Base-by-base conservation (phyloP, 345 rosid genomes). In the Mercurialis annua region DNA sequence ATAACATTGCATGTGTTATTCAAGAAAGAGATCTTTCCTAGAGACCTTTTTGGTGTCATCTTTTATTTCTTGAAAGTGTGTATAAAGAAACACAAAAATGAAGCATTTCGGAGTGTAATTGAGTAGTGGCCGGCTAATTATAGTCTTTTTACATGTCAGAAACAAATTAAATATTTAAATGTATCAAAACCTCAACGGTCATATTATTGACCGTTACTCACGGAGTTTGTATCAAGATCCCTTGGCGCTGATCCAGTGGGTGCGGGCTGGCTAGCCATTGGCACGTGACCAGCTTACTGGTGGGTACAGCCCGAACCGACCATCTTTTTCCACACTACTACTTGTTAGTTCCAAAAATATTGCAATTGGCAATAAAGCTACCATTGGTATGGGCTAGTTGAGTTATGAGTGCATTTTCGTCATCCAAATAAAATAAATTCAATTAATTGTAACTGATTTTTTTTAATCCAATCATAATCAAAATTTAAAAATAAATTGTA, bases 181-280 rank as follows among this genome's bases (percentile, higher is more conserved):
- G 26, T 21, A 15, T 4, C 1, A 23, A 26, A n/a, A 23, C 11
- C 31, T 30, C 71, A 80, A 80, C 83, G 86, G 83, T 82, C 78
- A 75, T 65, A 77, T 59, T 33, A 67, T 10, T 52, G 78, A 82
- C 83, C 86, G 86, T 82, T 80, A 47, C 71, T 4, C 69, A 0
- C 59, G 78, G 64, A 46, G 38, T 31, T 48, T 67, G 74, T 30
- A 52, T 24, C 44, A 20, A 61, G 76, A 65, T 62, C 31, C 31
- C 11, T 44, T 16, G 33, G 65, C 69, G 62, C 70, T 33, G 54
- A 27, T 42, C 68, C 77, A 50, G 42, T 46, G 62, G 68, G 67
- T 36, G 75, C 73, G 71, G 73, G 49, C 12, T 0, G 61, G 51
- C 44, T 8, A 38, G 40, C 42, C 31, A 21, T 0, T 18, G 34